These are phyloP conservation scores for Yarrowia alimentaria DNA, from an alignment of 805 yeast species.

Conservation along the genomic window DNA sequence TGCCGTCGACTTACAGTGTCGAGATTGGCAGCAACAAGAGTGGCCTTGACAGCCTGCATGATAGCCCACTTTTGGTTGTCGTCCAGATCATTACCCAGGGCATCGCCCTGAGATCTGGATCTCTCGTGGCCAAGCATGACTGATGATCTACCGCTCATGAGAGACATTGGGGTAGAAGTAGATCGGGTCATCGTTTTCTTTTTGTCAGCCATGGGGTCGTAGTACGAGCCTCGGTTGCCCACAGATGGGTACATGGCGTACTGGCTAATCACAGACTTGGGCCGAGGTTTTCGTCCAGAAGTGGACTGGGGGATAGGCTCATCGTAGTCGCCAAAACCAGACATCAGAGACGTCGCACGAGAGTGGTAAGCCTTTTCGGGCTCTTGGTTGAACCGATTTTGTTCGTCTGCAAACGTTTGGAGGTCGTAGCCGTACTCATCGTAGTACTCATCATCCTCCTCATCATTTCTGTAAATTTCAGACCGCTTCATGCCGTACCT, in stretches of 20 bases:
- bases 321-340: conserved; percentile 8
- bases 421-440: conserved; percentile 34
- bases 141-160: conserved; percentile 26
- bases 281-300: conserved; percentile 7
- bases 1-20: conserved; percentile 42
- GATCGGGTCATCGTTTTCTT: conserved; percentile 18
- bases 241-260: conserved; percentile 25
- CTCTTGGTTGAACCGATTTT: conserved; percentile 28
- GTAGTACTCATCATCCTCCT: conserved; percentile 28
- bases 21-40: conserved; percentile 39
- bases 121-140: conserved; percentile 30
- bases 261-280: conserved; percentile 17
- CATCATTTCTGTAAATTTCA: conserved; percentile 32
- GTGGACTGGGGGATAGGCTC: conserved; percentile 6
- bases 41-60: conserved; percentile 38
- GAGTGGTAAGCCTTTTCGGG: conserved; percentile 27
- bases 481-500: conserved; percentile 39
- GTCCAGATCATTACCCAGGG: conserved; percentile 28
- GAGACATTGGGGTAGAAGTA: conserved; percentile 28
- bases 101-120: conserved; percentile 28
- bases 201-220: conserved; percentile 18
- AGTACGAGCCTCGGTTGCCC: conserved; percentile 26
- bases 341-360: conserved; percentile 9
- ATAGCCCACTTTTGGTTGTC: conserved; percentile 34
- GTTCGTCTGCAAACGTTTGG: conserved; percentile 33